These are phyloP conservation scores for Sindora glabra DNA, from an alignment of 306 rosid species.

Conservation along the genomic window DNA sequence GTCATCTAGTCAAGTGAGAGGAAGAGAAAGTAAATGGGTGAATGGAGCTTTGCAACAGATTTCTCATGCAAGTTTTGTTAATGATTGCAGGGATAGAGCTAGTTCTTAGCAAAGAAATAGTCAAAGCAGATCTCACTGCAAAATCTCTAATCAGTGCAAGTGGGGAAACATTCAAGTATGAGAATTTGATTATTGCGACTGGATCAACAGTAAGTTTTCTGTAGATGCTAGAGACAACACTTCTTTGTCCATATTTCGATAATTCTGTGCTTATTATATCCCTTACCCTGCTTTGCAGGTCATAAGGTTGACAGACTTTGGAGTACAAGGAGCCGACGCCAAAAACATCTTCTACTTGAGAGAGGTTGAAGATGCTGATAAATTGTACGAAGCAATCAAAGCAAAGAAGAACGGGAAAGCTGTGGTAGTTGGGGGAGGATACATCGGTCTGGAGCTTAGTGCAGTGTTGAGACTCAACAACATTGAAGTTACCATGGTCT, in stretches of 20 bases:
- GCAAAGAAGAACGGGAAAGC: constrained; percentile 75
- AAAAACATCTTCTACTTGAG: constrained; percentile 91
- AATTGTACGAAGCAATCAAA: constrained; percentile 60
- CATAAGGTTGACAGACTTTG: constrained; percentile 73
- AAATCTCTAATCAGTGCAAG: constrained; percentile 58
- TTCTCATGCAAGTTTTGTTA: constrained; percentile 16
- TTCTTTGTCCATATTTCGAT: not conserved
- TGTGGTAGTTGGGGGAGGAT: constrained; percentile 96
- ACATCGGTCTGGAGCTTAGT: constrained; percentile 91
- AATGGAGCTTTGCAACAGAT: not conserved
- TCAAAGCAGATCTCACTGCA: constrained; percentile 65
- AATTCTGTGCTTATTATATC: not conserved
- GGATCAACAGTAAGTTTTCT: constrained; percentile 73
- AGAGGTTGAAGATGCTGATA: constrained; percentile 88
- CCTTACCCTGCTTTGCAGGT: constrained; percentile 45
- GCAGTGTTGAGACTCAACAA: constrained; percentile 75
- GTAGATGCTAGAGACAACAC: constrained; percentile 1
- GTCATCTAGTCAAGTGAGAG: not conserved
- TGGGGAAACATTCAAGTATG: constrained; percentile 63
- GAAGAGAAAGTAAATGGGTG: not conserved
- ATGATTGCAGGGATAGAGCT: constrained; percentile 73
- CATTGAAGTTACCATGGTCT: constrained; percentile 79
- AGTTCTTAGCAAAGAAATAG: constrained; percentile 77
- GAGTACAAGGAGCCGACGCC: constrained; percentile 93
- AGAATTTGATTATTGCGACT: constrained; percentile 76